Conservation (phyloP, 768 basidiomycete genomes). For the Leccinum obscurum region DNA sequence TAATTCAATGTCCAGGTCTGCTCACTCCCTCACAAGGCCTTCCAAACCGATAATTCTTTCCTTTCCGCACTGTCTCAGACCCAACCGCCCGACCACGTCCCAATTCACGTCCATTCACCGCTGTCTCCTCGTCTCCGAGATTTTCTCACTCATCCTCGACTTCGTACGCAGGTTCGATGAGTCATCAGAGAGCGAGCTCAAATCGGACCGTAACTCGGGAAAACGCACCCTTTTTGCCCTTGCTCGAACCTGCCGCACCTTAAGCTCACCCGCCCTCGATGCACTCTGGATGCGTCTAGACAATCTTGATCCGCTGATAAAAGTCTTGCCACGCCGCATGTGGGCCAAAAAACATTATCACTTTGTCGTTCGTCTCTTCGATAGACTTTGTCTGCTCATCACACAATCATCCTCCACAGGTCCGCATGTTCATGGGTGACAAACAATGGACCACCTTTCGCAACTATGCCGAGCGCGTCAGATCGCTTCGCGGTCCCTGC, state of each 20-base stretch:
- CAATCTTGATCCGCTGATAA: conserved; percentile 29
- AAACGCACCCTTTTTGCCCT: conserved; percentile 28
- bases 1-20: conserved; percentile 11
- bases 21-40: background rate
- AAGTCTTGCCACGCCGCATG: conserved; percentile 25
- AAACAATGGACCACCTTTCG: conserved; percentile 28
- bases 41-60: background rate
- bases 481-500: conserved; percentile 24
- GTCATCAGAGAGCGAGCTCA: conserved; percentile 16
- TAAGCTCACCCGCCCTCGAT: conserved; percentile 27
- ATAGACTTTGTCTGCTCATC: background rate
- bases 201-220: conserved; percentile 14
- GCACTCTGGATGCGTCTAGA: conserved; percentile 30
- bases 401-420: conserved; percentile 5
- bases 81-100: background rate
- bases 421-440: conserved; percentile 27
- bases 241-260: conserved; percentile 27
- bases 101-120: conserved; percentile 18
- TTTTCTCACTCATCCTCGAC: conserved; percentile 24
- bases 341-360: conserved; percentile 25
- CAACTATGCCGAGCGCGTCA: conserved; percentile 28
- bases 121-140: conserved; percentile 22
- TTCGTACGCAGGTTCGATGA: conserved; percentile 25
- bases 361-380: conserved; percentile 18
- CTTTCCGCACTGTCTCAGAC: background rate